Conservation (phyloP, 2,329 filamentous ascomycete species). For the Exophiala sideris region DNA sequence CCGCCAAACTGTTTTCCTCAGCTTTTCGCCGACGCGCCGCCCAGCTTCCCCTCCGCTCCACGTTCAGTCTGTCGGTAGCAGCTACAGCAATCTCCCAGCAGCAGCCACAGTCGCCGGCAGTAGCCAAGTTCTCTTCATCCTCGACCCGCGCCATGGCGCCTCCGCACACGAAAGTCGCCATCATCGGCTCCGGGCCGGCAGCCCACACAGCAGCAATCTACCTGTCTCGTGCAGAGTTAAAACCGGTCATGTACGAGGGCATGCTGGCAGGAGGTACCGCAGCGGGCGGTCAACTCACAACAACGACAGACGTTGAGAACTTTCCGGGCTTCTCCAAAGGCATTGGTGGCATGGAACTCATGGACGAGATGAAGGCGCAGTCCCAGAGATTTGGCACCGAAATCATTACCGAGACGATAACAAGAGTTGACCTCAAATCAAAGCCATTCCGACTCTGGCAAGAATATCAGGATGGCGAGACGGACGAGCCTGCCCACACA, state of each 20-base stretch:
- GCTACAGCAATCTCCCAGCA: constrained; percentile 65
- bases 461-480: constrained; percentile 73
- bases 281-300: constrained; percentile 93
- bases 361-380: constrained; percentile 94
- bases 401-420: constrained; percentile 89
- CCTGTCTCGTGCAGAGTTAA: constrained; percentile 87
- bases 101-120: constrained; percentile 45
- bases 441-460: constrained; percentile 91
- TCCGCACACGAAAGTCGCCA: constrained; percentile 27
- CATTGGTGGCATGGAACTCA: constrained; percentile 82
- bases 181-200: constrained; percentile 91
- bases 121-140: constrained; percentile 33
- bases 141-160: constrained; percentile 72
- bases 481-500: constrained; percentile 70
- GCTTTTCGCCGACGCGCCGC: constrained; percentile 63
- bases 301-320: constrained; percentile 98
- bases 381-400: constrained; percentile 88
- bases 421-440: constrained; percentile 76
- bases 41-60: constrained; percentile 64
- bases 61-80: constrained; percentile 67
- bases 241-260: constrained; percentile 94
- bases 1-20: constrained; percentile 91
- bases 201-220: constrained; percentile 98
- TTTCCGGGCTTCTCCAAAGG: constrained; percentile 90
- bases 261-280: constrained; percentile 97